Percentiles rank a stretch among this genome's conserved stretches.
phyloP scores from a whole-genome alignment of 2,329 filamentous ascomycete species.

The Fusarium papillatum region DNA sequence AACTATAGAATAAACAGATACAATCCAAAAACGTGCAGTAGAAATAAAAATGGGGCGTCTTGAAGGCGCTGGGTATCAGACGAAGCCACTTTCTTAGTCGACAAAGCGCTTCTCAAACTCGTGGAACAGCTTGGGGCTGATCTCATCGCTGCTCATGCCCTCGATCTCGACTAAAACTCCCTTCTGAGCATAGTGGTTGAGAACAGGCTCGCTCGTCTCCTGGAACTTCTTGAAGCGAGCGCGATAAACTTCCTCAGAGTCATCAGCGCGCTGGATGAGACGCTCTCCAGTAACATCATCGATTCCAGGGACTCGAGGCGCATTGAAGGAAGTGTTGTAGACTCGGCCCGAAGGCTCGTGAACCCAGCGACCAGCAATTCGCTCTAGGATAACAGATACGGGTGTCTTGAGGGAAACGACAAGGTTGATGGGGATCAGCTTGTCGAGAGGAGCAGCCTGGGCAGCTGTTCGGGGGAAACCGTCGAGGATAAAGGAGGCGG shows the following conservation, averaged over 20 bases:
- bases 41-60: constrained; percentile 13
- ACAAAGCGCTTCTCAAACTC: constrained; percentile 86
- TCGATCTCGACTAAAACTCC: constrained; percentile 89
- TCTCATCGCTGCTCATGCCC: constrained; percentile 94
- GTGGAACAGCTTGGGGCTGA: constrained; percentile 87
- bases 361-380: constrained; percentile 94
- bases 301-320: constrained; percentile 82
- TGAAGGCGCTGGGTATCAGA: constrained; percentile 22
- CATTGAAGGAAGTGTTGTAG: constrained; percentile 95
- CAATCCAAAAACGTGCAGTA: constrained; percentile 23
- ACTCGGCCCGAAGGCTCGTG: constrained; percentile 92
- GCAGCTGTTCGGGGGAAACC: constrained; percentile 91
- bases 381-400: constrained; percentile 86
- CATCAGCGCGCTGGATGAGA: constrained; percentile 86
- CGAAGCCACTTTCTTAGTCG: constrained; percentile 36
- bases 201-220: constrained; percentile 85
- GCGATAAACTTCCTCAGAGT: constrained; percentile 89
- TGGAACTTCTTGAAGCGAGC: constrained; percentile 86
- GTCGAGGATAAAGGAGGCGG: constrained; percentile 94
- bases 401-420: constrained; percentile 91
- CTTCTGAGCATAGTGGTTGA: constrained; percentile 90
- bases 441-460: constrained; percentile 84
- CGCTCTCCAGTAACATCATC: constrained; percentile 94
- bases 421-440: constrained; percentile 92
- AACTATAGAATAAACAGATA: constrained; percentile 21